These are phyloP conservation scores for Pisolithus orientalis DNA, from an alignment of 768 basidiomycete species.

Conservation along the genomic window DNA sequence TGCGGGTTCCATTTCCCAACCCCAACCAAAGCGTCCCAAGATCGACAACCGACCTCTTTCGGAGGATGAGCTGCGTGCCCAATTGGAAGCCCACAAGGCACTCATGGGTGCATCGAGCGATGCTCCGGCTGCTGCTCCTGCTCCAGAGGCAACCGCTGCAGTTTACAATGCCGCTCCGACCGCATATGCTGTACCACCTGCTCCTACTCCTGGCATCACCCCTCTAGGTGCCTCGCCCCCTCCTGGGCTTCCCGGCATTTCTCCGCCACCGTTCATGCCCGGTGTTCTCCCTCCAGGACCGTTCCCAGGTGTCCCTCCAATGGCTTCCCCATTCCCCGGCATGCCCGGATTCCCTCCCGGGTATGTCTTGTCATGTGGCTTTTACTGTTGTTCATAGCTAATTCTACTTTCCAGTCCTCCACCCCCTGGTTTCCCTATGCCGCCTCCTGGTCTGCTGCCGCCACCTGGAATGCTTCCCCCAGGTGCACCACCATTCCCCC, in stretches of 20 bases:
- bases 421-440: constrained; percentile 50
- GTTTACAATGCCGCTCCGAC: constrained; percentile 76
- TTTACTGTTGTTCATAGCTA: constrained; percentile 10
- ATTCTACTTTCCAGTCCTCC: constrained; percentile 30
- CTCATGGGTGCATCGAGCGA: constrained; percentile 69
- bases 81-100: constrained; percentile 84
- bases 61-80: constrained; percentile 78
- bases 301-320: constrained; percentile 33
- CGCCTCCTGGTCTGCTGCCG: constrained; percentile 36
- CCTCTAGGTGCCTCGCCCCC: constrained; percentile 32
- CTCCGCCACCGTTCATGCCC: constrained; percentile 35
- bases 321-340: constrained; percentile 37
- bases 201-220: constrained; percentile 21
- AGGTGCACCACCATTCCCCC: constrained; percentile 31
- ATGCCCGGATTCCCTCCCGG: constrained; percentile 52
- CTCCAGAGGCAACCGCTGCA: constrained; percentile 41
- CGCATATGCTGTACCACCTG: constrained; percentile 48
- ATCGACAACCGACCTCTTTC: constrained; percentile 70
- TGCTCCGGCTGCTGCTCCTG: constrained; percentile 24
- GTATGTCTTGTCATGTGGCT: constrained; percentile 30
- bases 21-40: constrained; percentile 76
- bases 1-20: constrained; percentile 76
- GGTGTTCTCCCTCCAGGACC: constrained; percentile 33
- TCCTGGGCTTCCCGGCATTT: constrained; percentile 38
- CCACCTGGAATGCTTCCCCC: constrained; percentile 30